Percentiles rank a stretch among this genome's conserved stretches.
Conservation (phyloP, 495 filamentous ascomycete genomes). For the Penicillium psychrofluorescens region DNA sequence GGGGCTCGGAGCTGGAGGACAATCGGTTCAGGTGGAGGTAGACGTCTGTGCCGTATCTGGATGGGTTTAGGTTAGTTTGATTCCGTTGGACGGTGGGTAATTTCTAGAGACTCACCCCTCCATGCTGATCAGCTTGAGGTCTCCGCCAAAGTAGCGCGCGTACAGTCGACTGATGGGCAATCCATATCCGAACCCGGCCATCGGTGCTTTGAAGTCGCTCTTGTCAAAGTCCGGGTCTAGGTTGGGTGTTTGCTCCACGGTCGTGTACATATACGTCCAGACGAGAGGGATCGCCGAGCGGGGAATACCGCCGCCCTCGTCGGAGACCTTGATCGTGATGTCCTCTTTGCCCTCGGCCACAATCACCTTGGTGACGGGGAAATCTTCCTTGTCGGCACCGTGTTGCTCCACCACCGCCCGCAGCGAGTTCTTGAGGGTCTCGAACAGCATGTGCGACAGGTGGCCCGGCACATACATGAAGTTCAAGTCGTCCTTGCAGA, state of each 20-base stretch:
- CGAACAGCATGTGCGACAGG: constrained; percentile 97
- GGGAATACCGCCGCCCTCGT: constrained; percentile 94
- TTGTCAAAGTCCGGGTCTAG: constrained; percentile 98
- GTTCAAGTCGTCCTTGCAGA: constrained; percentile 85
- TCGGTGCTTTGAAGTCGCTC: constrained; percentile 98
- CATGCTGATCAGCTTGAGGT: constrained; percentile 97
- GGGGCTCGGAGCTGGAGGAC: constrained; percentile 88
- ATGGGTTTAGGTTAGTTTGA: constrained; percentile 3
- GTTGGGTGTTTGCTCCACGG: constrained; percentile 89
- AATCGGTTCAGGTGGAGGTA: constrained; percentile 96
- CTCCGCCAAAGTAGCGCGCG: constrained; percentile 93
- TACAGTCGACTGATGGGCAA: constrained; percentile 90
- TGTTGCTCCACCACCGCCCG: constrained; percentile 95
- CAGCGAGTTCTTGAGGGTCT: constrained; percentile 96
- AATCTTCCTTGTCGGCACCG: constrained; percentile 89
- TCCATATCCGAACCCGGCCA: constrained; percentile 98
- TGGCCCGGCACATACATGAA: constrained; percentile 99
- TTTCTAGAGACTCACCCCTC: constrained; percentile 71
- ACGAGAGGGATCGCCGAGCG: constrained; percentile 87
- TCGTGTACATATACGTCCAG: constrained; percentile 99
- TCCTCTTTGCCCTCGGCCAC: constrained; percentile 97
- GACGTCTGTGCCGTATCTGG: constrained; percentile 93
- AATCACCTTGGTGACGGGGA: constrained; percentile 93
- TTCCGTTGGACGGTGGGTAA: no score
- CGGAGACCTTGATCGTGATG: constrained; percentile 95